These are phyloP conservation scores for Suillus discolor DNA, from an alignment of 768 basidiomycete genomes.

Conservation along the genomic window DNA sequence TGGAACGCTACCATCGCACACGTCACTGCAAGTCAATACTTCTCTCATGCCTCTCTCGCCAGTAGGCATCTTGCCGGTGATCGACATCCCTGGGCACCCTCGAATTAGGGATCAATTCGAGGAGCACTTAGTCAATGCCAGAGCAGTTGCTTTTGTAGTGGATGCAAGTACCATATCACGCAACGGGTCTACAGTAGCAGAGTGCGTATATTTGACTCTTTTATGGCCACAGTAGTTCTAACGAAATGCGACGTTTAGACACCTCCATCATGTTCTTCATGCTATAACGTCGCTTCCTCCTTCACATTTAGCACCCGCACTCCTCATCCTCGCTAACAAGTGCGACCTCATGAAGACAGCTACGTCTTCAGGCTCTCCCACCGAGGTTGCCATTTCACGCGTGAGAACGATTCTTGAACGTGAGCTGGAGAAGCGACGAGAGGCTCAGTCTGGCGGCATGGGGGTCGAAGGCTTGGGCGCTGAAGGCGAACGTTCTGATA, in stretches of 20 bases:
- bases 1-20: slow-evolving; percentile 66
- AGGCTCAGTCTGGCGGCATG: slow-evolving; percentile 63
- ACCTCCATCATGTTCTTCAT: slow-evolving; percentile 73
- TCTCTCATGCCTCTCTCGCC: slow-evolving; percentile 46
- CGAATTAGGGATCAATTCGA: slow-evolving; percentile 74
- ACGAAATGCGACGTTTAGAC: slow-evolving; percentile 42
- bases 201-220: slow-evolving; percentile 51
- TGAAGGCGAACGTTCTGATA: slow-evolving; percentile 62
- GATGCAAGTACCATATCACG: slow-evolving; percentile 79
- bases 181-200: slow-evolving; percentile 73
- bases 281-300: slow-evolving; percentile 73
- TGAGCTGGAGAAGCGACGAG: slow-evolving; percentile 78
- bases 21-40: slow-evolving; percentile 76
- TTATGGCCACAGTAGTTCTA: background rate
- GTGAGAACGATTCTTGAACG: slow-evolving; percentile 81
- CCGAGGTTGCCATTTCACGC: slow-evolving; percentile 64
- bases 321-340: slow-evolving; percentile 79
- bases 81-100: slow-evolving; percentile 88
- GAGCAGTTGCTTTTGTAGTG: slow-evolving; percentile 75
- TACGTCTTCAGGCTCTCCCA: slow-evolving; percentile 33
- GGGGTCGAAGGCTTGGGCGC: slow-evolving; percentile 74
- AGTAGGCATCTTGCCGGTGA: slow-evolving; percentile 50
- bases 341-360: slow-evolving; percentile 63
- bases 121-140: slow-evolving; percentile 64
- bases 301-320: slow-evolving; percentile 58